Evolutionary conservation across 2,329 filamentous ascomycete genomes (phyloP).

Genomic region (Aureobasidium vineae): DNA sequence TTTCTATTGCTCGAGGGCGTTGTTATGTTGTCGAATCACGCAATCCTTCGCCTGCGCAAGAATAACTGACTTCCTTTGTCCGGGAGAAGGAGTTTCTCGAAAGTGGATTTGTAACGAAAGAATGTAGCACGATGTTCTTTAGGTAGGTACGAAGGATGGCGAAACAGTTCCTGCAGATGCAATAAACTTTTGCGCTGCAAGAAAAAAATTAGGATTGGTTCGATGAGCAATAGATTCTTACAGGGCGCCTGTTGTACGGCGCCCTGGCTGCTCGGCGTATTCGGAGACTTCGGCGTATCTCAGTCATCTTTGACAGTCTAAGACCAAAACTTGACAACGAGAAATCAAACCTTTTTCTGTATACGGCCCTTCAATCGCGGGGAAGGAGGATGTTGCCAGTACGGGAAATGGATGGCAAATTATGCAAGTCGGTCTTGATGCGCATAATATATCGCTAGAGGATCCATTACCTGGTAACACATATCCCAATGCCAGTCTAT

Average conservation of each 20-base stretch:
- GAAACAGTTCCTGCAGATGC: slow-evolving; percentile 10
- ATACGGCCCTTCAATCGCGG: not conserved
- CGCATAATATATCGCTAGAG: not conserved
- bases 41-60: slow-evolving; percentile 12
- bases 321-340: slow-evolving; percentile 11
- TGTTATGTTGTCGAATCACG: slow-evolving; percentile 23
- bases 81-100: not conserved
- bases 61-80: slow-evolving; percentile 1
- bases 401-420: not conserved
- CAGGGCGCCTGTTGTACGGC: not conserved
- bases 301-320: not conserved
- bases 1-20: not conserved
- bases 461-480: too few species aligned
- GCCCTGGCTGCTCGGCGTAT: slow-evolving; percentile 5
- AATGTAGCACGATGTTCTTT: not conserved
- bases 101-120: slow-evolving; percentile 12
- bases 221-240: slow-evolving; percentile 15
- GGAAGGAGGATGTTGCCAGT: not conserved
- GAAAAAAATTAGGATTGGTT: slow-evolving; percentile 9
- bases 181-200: not conserved
- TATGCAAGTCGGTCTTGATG: not conserved
- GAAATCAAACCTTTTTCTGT: slow-evolving; percentile 11
- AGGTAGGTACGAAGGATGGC: slow-evolving; percentile 12
- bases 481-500: not conserved
- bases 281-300: not conserved